Evolutionary conservation across 331 rosid genomes (phyloP), one percentile per base, ranked within the genome.

Genomic region (Rhamnella rubrinervis): DNA sequence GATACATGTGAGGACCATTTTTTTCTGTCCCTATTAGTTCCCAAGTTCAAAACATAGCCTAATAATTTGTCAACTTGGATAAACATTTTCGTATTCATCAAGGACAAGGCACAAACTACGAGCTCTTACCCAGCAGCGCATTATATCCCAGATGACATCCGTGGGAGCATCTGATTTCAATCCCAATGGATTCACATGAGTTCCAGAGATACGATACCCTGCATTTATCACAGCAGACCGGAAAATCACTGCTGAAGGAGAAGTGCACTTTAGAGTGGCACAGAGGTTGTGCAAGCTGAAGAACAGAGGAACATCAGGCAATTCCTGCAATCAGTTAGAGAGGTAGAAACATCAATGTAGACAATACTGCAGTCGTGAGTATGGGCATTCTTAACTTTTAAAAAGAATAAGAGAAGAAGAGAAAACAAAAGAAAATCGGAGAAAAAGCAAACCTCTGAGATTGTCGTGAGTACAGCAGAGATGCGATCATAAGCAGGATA

Each of bases 141-240:
- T 93, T 59, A 93, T 93, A 71, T 95, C 99, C 97, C 99, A 95
- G 82, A 95, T 87, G 70, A 95, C 90, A 38, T 80, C 89, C 96
- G 91, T 91, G 23, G 99, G 99, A 21, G 97, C 99, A 70, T 95
- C 97, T n/a, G 97, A 86, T 76, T 95, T 95, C 72, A 95, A 87
- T 68, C 97, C 97, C 75, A 95, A 38, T 14, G 99, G 97, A 77
- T 89, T 86, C 31, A 95, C 97, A 76, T 95, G 99, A 57, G 99
- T 87, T 78, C 97, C 97, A 5, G 99, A 95, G 59, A 95, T 91
- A 66, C 83, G 89, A 71, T 86, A 89, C 67, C 99, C 99, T 7
- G 97, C 99, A 76, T 95, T 91, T 80, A 91, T 84, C 67, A 91
- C 97, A 15, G 99, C 99, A 17, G 99, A 95, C 58, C 96, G 89